phyloP scores from a whole-genome alignment of 2,329 filamentous ascomycete genomes.

The Coniella vitis region DNA sequence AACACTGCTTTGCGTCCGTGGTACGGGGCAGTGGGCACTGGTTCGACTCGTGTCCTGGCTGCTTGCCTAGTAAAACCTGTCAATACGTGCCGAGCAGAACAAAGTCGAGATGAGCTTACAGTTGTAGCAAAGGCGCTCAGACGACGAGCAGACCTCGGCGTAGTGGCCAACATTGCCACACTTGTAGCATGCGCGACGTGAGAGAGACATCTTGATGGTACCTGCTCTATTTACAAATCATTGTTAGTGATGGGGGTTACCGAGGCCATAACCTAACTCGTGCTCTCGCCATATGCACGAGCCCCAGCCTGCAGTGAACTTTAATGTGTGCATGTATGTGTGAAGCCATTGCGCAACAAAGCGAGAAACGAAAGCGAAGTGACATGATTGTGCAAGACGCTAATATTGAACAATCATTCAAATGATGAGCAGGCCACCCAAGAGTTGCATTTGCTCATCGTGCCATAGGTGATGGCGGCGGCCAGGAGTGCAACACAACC shows the following conservation, averaged over 20 bases:
- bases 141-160: conserved; percentile 90
- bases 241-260: neutral
- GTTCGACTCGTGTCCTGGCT: conserved; percentile 96
- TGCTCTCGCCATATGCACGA: no score
- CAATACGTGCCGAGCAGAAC: conserved; percentile 13
- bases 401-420: no score
- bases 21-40: conserved; percentile 93
- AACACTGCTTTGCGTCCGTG: conserved; percentile 99
- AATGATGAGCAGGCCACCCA: no score
- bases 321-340: no score
- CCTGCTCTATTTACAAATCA: conserved; percentile 16
- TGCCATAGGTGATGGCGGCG: no score
- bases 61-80: conserved; percentile 54
- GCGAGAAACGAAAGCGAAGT: no score
- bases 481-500: conserved; percentile 1
- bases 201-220: conserved; percentile 61
- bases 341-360: no score
- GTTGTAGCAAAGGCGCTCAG: conserved; percentile 99
- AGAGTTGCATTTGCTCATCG: no score
- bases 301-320: no score
- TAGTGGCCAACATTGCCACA: conserved; percentile 78
- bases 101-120: conserved; percentile 51
- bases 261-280: no score
- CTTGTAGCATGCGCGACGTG: conserved; percentile 78
- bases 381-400: neutral